Evolutionary conservation across 2,329 filamentous ascomycete genomes (phyloP), one percentile per base, ranked within the genome.

Genomic region (Aspergillus luchuensis): DNA sequence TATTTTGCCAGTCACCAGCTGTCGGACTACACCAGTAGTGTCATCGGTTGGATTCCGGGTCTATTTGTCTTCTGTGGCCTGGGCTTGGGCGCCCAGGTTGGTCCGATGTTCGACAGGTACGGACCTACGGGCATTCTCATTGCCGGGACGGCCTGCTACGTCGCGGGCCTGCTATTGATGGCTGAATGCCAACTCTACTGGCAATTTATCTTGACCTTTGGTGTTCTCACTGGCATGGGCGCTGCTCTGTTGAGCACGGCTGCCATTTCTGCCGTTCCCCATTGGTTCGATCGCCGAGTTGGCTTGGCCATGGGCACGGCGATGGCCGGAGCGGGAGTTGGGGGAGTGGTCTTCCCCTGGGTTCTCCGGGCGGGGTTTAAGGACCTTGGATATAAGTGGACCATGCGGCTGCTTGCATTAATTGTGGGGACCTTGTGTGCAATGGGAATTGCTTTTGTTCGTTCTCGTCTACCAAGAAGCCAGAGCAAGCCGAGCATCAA

Each of bases 41-140:
- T 81, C 10, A 73, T 84, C 2, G 82, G 81, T 15, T 84, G 82
- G 82, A 83, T 84, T 28, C 77, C 78, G 0, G 79, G 80, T 0
- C 61, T 82, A 0, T 83, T 81, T 63, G 76, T 80, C 3, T 82
- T 81, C 59, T 70, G 83, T 0, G 70, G 76, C 0, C 71, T 83
- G 0, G 68, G 76, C 1, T 68, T 82, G 2, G 80, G 80, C 11
- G 78, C 84, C 17, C 79, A 81, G 59, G 74, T 82, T 6, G 82
- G 82, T 0, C 82, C 82, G 0, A 64, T 84, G n/a, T 81, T 83
- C 61, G 82, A 84, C 59, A 73, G 74, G 0, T 80, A 82, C 55
- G 82, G 82, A 0, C 80, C 82, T 0, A 75, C 72, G 4, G 66
- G 76, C 19, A 74, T 84, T 11, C 74, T 77, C 1, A 71, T 78